Conservation (phyloP, 352 stramenopile species). For the Globisporangium yorkense region DNA sequence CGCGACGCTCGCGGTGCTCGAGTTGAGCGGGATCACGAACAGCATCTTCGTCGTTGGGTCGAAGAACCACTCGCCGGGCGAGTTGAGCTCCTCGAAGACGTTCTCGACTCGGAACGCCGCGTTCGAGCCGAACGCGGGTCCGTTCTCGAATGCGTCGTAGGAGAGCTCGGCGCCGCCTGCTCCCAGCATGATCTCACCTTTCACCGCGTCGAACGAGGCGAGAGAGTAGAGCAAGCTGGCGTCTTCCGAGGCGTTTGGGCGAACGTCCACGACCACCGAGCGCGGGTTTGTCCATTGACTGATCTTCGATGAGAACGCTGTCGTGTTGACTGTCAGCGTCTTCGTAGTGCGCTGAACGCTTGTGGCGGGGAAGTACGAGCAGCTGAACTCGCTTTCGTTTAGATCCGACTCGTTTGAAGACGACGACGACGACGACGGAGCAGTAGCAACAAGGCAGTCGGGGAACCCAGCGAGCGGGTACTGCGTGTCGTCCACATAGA, state of each 20-base stretch:
- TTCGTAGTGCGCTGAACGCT: constrained; percentile 6
- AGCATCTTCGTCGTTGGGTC: constrained; percentile 34
- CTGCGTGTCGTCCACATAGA: constrained; percentile 44
- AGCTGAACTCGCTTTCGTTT: constrained; percentile 22
- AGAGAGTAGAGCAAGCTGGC: constrained; percentile 44
- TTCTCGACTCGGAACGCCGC: constrained; percentile 58
- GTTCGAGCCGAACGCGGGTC: constrained; percentile 5
- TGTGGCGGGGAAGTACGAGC: constrained; percentile 23
- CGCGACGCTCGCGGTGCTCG: constrained; percentile 13
- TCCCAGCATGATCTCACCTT: constrained; percentile 23
- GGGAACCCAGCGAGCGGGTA: constrained; percentile 54
- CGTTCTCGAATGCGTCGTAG: constrained; percentile 30
- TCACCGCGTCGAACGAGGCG: constrained; percentile 14
- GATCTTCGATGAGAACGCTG: constrained; percentile 35
- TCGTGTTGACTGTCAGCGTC: constrained; percentile 25
- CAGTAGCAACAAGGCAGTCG: constrained; percentile 27
- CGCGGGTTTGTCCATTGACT: constrained; percentile 29
- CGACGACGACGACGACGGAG: neutral
- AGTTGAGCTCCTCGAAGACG: constrained; percentile 51
- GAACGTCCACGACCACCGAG: constrained; percentile 26
- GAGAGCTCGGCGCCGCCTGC: constrained; percentile 52
- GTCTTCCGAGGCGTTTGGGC: constrained; percentile 19
- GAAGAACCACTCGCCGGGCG: constrained; percentile 65
- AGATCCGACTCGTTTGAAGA: too few species aligned
- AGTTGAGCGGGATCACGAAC: constrained; percentile 54